These are phyloP conservation scores for Chimonanthus salicifolius DNA, from an alignment of 164 flowering plant genomes.

Conservation along the genomic window DNA sequence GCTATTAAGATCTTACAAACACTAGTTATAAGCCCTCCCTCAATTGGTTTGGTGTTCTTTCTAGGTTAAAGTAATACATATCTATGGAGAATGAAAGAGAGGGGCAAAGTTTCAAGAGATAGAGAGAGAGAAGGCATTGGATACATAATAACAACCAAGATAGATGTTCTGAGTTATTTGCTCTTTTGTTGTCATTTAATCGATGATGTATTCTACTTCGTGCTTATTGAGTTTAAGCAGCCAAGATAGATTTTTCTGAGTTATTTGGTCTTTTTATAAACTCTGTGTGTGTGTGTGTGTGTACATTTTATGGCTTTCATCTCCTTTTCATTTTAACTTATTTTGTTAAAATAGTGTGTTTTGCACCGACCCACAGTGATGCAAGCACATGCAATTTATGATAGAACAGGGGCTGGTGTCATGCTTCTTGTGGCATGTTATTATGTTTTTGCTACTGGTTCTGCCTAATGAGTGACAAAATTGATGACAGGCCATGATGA, in stretches of 20 bases:
- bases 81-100: no score
- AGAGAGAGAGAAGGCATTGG: no score
- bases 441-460: background rate
- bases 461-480: background rate
- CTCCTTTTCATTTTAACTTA: background rate
- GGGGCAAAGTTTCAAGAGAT: no score
- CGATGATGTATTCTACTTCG: background rate
- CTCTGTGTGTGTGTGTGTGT: background rate
- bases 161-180: no score
- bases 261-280: background rate
- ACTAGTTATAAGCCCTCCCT: no score
- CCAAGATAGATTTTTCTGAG: background rate
- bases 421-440: background rate
- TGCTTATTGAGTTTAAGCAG: background rate
- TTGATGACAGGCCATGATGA: conserved; percentile 84
- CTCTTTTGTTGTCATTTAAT: no score
- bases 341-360: background rate
- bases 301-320: background rate
- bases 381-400: background rate
- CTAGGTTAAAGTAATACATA: no score
- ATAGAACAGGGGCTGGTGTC: background rate
- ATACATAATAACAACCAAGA: no score
- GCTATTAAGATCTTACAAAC: no score
- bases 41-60: no score
- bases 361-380: background rate